Evolutionary conservation across 192 early-diverging fungal genomes (phyloP).

Genomic region (Chytriomyces hyalinus): DNA sequence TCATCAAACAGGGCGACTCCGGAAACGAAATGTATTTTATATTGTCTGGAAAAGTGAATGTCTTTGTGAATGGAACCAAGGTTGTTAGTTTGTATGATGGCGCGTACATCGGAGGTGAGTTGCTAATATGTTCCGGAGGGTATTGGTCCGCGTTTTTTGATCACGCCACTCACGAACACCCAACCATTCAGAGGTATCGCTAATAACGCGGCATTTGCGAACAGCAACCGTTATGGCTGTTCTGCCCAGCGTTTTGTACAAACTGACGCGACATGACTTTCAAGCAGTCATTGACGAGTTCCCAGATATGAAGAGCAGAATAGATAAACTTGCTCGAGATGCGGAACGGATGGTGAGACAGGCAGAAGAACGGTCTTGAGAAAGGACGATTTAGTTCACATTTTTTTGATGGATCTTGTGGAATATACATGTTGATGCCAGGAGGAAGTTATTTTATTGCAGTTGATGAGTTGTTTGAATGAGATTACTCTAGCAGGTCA

Average conservation of each 20-base stretch:
- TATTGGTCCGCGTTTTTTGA: not conserved
- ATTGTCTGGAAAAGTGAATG: constrained; percentile 44
- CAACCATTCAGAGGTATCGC: not conserved
- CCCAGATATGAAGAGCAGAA: constrained; percentile 44
- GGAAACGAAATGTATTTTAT: constrained; percentile 62
- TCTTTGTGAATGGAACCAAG: constrained; percentile 41
- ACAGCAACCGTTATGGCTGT: constrained; percentile 35
- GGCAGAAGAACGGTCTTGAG: not conserved
- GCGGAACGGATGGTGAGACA: constrained; percentile 8
- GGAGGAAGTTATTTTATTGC: no score
- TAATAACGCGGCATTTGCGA: constrained; percentile 19
- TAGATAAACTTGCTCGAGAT: constrained; percentile 28
- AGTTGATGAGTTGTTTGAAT: no score
- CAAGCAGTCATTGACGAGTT: constrained; percentile 38
- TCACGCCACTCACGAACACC: no score
- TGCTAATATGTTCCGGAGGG: not conserved
- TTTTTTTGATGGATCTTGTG: no score
- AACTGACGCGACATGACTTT: constrained; percentile 39
- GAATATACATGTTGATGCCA: no score
- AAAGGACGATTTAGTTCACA: no score
- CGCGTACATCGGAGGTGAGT: constrained; percentile 10
- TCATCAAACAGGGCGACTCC: constrained; percentile 37
- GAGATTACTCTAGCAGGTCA: no score
- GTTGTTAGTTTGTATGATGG: constrained; percentile 37
- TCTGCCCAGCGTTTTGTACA: constrained; percentile 25